A percentile compares a stretch with the other conserved stretches of the same genome.
phyloP scores from a whole-genome alignment of 129 eudicot species.

The Cynara cardunculus region DNA sequence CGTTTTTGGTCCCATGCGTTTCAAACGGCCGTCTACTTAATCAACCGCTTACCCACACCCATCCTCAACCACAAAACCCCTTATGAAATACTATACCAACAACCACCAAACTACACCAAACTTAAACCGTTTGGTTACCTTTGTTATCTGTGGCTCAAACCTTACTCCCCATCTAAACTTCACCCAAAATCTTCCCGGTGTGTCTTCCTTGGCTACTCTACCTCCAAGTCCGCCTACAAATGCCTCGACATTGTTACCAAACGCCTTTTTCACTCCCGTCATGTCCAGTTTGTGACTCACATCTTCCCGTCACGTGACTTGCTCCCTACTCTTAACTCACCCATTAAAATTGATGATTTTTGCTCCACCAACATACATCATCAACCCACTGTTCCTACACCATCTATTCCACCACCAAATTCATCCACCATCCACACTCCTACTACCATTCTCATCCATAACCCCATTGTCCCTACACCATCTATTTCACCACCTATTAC shows the following conservation, averaged over 20 bases:
- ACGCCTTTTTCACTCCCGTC: background rate
- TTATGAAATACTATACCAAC: background rate
- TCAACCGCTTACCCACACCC: conserved; percentile 1
- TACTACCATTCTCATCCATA: background rate
- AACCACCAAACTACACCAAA: conserved; percentile 12
- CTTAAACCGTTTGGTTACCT: conserved; percentile 4
- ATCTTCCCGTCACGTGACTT: background rate
- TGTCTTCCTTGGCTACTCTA: conserved; percentile 12
- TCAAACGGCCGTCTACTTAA: background rate
- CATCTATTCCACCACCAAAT: background rate
- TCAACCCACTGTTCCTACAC: background rate
- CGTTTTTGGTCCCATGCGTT: conserved; percentile 15
- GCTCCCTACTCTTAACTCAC: background rate
- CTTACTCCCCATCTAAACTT: background rate
- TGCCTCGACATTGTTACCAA: background rate
- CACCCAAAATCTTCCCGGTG: conserved; percentile 13
- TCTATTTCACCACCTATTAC: background rate
- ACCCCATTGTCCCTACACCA: background rate
- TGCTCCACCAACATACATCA: background rate
- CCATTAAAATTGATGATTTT: background rate
- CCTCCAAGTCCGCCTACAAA: conserved; percentile 11
- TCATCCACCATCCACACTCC: background rate
- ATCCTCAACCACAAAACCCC: background rate
- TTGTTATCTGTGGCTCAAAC: conserved; percentile 13
- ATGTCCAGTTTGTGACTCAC: background rate